These are phyloP conservation scores for Globisporangium perplexum DNA, from an alignment of 352 stramenopile genomes.

Conservation along the genomic window DNA sequence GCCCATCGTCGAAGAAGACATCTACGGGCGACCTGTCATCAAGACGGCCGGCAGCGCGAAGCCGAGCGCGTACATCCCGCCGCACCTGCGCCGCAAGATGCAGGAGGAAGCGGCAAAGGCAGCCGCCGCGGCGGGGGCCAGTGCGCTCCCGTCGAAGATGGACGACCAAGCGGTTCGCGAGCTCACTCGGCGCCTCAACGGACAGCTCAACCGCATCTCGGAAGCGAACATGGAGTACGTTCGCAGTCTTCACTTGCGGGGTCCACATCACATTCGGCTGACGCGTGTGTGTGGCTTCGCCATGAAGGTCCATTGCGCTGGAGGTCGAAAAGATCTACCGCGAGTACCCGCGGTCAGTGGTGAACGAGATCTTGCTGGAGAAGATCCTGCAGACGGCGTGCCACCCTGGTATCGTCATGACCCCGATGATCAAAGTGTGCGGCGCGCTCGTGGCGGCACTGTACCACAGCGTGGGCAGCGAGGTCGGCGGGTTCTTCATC, in stretches of 20 bases:
- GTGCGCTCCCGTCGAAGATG: conserved; percentile 40
- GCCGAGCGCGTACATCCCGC: conserved; percentile 77
- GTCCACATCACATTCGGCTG: background rate
- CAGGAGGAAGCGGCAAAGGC: conserved; percentile 33
- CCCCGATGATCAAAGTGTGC: conserved; percentile 69
- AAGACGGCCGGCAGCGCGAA: conserved; percentile 32
- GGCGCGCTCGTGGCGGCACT: conserved; percentile 60
- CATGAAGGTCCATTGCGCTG: conserved; percentile 47
- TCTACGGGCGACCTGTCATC: conserved; percentile 75
- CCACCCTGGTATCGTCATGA: conserved; percentile 68
- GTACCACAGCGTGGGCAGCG: conserved; percentile 72
- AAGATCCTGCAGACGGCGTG: conserved; percentile 62
- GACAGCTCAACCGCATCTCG: conserved; percentile 88
- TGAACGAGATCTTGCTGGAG: conserved; percentile 69
- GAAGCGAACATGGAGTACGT: conserved; percentile 88
- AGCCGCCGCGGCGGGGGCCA: conserved; percentile 18
- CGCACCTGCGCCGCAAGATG: conserved; percentile 75
- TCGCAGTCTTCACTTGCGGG: background rate
- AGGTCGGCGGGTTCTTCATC: conserved; percentile 78
- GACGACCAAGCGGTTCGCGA: conserved; percentile 68
- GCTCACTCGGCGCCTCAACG: conserved; percentile 75
- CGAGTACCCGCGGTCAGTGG: conserved; percentile 54
- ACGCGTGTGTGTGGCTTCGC: background rate
- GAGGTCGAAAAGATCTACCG: conserved; percentile 82
- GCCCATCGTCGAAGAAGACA: conserved; percentile 66